A percentile compares a stretch with the other conserved stretches of the same genome.
These are phyloP conservation scores for Teratosphaeria gauchensis DNA, from an alignment of 2,329 filamentous ascomycete species.

Conservation along the genomic window DNA sequence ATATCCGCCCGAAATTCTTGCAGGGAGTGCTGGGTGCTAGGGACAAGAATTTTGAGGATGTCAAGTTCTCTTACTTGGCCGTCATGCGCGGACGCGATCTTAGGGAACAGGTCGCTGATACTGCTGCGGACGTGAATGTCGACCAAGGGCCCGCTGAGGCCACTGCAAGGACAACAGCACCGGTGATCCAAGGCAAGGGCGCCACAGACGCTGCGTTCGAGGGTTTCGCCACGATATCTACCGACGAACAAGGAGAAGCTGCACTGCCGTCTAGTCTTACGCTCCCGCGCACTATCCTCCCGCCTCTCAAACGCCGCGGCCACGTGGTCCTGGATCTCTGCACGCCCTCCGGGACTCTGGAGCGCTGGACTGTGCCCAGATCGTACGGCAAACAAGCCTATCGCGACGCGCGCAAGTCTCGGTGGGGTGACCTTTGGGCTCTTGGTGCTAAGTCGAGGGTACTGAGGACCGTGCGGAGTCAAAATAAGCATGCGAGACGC, in stretches of 20 bases:
- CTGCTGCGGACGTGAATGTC: background rate
- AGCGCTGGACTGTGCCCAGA: conserved; percentile 87
- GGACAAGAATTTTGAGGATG: conserved; percentile 76
- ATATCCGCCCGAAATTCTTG: conserved; percentile 71
- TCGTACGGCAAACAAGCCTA: conserved; percentile 75
- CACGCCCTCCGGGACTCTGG: conserved; percentile 72
- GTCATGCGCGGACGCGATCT: conserved; percentile 66
- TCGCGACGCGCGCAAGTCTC: conserved; percentile 80
- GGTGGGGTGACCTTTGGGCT: conserved; percentile 93
- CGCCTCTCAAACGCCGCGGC: conserved; percentile 76
- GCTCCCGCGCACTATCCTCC: conserved; percentile 68
- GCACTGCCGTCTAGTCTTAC: conserved; percentile 42
- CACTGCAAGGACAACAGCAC: background rate
- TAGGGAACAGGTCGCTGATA: conserved; percentile 25
- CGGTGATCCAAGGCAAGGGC: conserved; percentile 15
- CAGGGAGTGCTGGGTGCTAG: conserved; percentile 62
- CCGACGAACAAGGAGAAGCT: background rate
- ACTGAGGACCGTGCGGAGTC: conserved; percentile 43
- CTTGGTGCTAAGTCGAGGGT: conserved; percentile 83
- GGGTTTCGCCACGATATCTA: conserved; percentile 48
- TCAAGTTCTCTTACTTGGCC: conserved; percentile 82
- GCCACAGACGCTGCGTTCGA: conserved; percentile 59
- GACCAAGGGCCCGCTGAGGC: background rate
- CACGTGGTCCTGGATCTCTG: conserved; percentile 88
- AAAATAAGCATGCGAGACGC: conserved; percentile 1